These are phyloP conservation scores for Volutella citrinella DNA, from an alignment of 2,329 filamentous ascomycete genomes.

Conservation along the genomic window DNA sequence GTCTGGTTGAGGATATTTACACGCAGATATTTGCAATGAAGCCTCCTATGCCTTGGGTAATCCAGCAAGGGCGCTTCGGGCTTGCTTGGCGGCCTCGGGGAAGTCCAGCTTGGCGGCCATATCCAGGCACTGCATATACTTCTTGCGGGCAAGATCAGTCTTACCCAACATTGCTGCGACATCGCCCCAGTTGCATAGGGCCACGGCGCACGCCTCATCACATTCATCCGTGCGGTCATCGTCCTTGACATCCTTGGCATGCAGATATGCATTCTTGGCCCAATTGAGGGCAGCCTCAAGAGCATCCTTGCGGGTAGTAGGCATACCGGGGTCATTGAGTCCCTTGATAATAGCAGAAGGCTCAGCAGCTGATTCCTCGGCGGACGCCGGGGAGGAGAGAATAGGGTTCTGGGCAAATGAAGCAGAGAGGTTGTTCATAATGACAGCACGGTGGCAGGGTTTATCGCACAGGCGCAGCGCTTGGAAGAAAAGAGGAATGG, in stretches of 20 bases:
- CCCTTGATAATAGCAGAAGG: slow-evolving; percentile 27
- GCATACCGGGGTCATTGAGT: slow-evolving; percentile 28
- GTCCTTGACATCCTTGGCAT: slow-evolving; percentile 63
- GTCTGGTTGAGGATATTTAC: no score
- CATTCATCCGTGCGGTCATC: slow-evolving; percentile 73
- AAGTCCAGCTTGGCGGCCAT: slow-evolving; percentile 56
- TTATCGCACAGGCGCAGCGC: slow-evolving; percentile 66
- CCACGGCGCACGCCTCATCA: slow-evolving; percentile 76
- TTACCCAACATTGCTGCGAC: slow-evolving; percentile 75
- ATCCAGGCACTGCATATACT: slow-evolving; percentile 66
- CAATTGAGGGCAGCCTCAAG: slow-evolving; percentile 71
- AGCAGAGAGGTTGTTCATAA: slow-evolving; percentile 83
- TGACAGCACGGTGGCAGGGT: slow-evolving; percentile 73
- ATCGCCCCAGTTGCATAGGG: slow-evolving; percentile 83
- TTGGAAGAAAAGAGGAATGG: slow-evolving; percentile 82
- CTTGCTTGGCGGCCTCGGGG: slow-evolving; percentile 48
- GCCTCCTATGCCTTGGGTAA: slow-evolving; percentile 21
- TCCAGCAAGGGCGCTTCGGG: slow-evolving; percentile 47
- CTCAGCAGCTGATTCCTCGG: slow-evolving; percentile 10
- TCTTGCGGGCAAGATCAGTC: slow-evolving; percentile 59
- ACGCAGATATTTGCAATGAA: no score
- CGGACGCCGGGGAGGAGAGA: slow-evolving; percentile 22
- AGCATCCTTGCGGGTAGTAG: slow-evolving; percentile 54
- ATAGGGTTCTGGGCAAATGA: slow-evolving; percentile 67
- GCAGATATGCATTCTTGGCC: slow-evolving; percentile 72